Conservation (phyloP, 768 basidiomycete genomes). For the Leucocoprinus birnbaumii region DNA sequence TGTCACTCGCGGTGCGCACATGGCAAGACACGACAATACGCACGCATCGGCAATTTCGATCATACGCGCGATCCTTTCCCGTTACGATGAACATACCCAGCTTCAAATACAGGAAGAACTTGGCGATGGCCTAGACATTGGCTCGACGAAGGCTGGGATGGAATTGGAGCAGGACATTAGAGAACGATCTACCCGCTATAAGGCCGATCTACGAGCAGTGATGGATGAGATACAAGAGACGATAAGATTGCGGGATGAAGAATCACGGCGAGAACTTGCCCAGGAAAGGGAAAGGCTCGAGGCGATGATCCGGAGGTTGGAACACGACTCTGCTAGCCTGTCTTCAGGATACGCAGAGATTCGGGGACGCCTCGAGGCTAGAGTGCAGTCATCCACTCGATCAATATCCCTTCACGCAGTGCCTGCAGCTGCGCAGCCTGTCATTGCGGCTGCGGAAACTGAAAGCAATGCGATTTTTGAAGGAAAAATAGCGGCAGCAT, state of each 20-base stretch:
- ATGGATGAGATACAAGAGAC: slow-evolving; percentile 45
- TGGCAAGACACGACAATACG: slow-evolving; percentile 38
- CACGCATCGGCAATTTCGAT: slow-evolving; percentile 36
- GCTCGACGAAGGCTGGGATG: slow-evolving; percentile 50
- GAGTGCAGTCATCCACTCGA: background rate
- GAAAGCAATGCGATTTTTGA: slow-evolving; percentile 28
- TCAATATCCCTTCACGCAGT: background rate
- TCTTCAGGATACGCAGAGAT: slow-evolving; percentile 28
- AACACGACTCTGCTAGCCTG: slow-evolving; percentile 36
- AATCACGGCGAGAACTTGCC: slow-evolving; percentile 41
- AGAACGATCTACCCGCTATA: slow-evolving; percentile 42
- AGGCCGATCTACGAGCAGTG: slow-evolving; percentile 45
- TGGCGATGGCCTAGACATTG: slow-evolving; percentile 42
- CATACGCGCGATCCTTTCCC: slow-evolving; percentile 34
- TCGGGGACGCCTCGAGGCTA: slow-evolving; percentile 3
- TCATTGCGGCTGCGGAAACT: slow-evolving; percentile 21
- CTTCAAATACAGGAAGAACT: slow-evolving; percentile 56
- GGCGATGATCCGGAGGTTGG: slow-evolving; percentile 40
- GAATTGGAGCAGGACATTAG: slow-evolving; percentile 49
- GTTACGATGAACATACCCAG: slow-evolving; percentile 27
- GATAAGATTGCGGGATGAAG: slow-evolving; percentile 42
- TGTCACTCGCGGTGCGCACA: slow-evolving; percentile 39
- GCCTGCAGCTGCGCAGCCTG: slow-evolving; percentile 18
- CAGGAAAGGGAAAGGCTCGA: slow-evolving; percentile 39
- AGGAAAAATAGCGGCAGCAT: slow-evolving; percentile 30